These are phyloP conservation scores for Paracoccidioides lutzii DNA, from an alignment of 2,329 filamentous ascomycete species.

Conservation along the genomic window DNA sequence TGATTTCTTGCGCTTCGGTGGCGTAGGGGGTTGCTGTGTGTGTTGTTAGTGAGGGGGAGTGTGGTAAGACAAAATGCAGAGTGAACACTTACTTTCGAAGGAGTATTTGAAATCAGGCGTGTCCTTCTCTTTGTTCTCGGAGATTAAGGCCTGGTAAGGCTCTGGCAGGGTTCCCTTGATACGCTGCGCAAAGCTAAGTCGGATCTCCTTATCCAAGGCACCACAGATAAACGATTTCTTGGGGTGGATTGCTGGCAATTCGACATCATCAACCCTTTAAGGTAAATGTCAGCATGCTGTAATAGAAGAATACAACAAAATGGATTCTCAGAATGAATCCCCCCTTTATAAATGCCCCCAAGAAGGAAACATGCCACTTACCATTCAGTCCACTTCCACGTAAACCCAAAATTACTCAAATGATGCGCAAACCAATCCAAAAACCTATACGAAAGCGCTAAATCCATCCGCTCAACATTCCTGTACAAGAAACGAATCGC, in stretches of 20 bases:
- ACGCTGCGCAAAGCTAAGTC: conserved; percentile 86
- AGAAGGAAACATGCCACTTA: conserved; percentile 23
- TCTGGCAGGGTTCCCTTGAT: conserved; percentile 88
- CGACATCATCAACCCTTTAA: conserved; percentile 61
- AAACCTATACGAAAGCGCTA: conserved; percentile 77
- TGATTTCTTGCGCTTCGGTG: conserved; percentile 69
- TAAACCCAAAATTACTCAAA: conserved; percentile 96
- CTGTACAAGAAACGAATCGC: conserved; percentile 87
- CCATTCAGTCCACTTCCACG: conserved; percentile 99
- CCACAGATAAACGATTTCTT: conserved; percentile 88
- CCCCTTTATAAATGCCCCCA: not conserved
- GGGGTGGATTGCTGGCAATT: conserved; percentile 63
- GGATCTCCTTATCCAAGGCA: conserved; percentile 89
- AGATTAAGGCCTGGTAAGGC: conserved; percentile 67
- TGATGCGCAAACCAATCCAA: conserved; percentile 98
- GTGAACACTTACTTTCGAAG: conserved; percentile 48
- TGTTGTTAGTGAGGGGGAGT: conserved; percentile 8
- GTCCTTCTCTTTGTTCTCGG: conserved; percentile 82
- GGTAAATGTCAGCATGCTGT: conserved; percentile 10
- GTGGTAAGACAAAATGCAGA: not conserved
- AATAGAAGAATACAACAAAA: not conserved
- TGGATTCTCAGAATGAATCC: not conserved
- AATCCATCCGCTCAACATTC: conserved; percentile 66
- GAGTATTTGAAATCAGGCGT: conserved; percentile 91
- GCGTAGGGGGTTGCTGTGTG: conserved; percentile 62